These are phyloP conservation scores for Eucalyptus globulus DNA, from an alignment of 345 rosid genomes.

Conservation along the genomic window DNA sequence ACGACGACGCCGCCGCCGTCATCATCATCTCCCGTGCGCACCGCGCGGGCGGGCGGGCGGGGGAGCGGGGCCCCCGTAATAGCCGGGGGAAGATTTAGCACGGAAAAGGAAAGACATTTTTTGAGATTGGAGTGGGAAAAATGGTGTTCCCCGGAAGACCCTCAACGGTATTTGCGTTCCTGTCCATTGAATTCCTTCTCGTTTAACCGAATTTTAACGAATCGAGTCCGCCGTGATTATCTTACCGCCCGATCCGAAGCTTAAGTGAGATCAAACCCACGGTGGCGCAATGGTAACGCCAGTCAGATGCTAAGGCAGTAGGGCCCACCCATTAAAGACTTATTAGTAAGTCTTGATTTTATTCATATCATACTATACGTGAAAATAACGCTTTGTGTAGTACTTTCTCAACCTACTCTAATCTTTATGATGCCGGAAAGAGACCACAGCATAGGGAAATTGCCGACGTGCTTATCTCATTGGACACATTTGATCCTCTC, in stretches of 20 bases:
- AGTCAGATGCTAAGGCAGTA: neutral
- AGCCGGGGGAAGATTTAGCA: neutral
- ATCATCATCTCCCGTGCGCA: neutral
- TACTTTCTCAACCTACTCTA: neutral
- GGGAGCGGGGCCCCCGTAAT: rapidly evolving
- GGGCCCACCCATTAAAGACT: no score
- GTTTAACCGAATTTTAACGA: neutral
- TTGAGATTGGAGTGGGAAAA: neutral
- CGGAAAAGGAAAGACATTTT: neutral
- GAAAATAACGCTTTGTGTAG: rapidly evolving
- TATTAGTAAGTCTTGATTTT: neutral
- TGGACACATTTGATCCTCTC: neutral
- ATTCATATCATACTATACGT: rapidly evolving
- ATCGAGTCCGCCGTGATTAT: neutral
- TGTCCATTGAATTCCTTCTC: neutral
- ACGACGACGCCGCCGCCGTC: neutral
- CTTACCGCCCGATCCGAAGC: neutral
- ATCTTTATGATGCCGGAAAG: neutral
- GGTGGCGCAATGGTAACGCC: rapidly evolving
- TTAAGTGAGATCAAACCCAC: neutral
- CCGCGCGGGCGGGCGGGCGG: neutral
- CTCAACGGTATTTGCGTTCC: neutral
- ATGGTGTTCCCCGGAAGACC: neutral
- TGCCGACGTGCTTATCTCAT: rapidly evolving
- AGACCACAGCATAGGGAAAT: neutral